Evolutionary conservation across 1,284 basidiomycete species (phyloP).

Genomic region (Cystobasidium slooffiae): DNA sequence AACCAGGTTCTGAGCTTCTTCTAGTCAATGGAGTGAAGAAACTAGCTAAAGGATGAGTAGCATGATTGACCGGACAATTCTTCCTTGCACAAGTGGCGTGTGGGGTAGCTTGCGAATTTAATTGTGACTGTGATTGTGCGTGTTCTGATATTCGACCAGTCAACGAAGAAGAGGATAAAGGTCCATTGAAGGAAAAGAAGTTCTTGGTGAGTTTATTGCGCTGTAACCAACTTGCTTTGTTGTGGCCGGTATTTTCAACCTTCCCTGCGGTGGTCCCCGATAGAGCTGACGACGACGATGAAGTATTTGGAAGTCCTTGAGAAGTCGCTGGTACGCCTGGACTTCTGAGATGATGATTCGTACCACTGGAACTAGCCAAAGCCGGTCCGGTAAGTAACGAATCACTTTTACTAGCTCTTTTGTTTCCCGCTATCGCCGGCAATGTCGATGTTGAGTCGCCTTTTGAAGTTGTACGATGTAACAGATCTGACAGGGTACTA

Average conservation of each 20-base stretch:
- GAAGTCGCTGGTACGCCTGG: background rate
- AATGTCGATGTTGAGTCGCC: background rate
- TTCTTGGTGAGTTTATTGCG: constrained; percentile 24
- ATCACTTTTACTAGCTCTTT: constrained; percentile 8
- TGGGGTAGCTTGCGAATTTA: background rate
- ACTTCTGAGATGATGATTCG: background rate
- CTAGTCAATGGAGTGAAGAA: constrained; percentile 18
- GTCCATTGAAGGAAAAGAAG: constrained; percentile 18
- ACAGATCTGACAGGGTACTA: constrained; percentile 11
- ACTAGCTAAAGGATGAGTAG: constrained; percentile 3
- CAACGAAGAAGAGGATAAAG: background rate
- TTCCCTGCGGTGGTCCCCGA: background rate
- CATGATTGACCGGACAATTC: constrained; percentile 28
- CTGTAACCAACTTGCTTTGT: constrained; percentile 15
- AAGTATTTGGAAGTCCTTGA: background rate
- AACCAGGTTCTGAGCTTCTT: constrained; percentile 24
- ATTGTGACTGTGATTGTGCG: background rate
- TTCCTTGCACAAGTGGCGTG: constrained; percentile 24
- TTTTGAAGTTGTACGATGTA: constrained; percentile 16
- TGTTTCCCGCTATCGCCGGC: background rate
- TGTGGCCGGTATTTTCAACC: background rate
- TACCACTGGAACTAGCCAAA: background rate
- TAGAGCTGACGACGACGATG: background rate
- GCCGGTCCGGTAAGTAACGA: background rate
- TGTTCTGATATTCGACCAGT: background rate